phyloP scores from a whole-genome alignment of 2,329 filamentous ascomycete species.

The Fusarium proliferatum region DNA sequence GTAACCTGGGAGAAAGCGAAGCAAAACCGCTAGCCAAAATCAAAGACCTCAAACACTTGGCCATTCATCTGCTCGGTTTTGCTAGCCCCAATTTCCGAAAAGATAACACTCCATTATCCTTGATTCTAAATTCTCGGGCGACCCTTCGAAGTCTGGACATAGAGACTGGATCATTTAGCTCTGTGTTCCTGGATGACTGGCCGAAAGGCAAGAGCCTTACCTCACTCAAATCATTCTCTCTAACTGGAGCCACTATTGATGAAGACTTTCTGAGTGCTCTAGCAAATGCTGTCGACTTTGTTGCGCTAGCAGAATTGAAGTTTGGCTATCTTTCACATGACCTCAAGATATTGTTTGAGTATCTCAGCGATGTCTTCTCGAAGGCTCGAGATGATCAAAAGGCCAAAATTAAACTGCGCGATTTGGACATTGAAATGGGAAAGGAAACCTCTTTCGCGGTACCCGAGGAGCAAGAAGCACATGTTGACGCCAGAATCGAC shows the following conservation, averaged over 20 bases:
- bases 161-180: not conserved
- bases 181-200: not conserved
- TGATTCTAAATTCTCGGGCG: constrained; percentile 29
- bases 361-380: not conserved
- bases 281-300: constrained; percentile 20
- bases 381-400: not conserved
- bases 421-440: not conserved
- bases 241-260: not conserved
- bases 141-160: constrained; percentile 20
- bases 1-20: not conserved
- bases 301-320: constrained; percentile 3
- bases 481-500: not conserved
- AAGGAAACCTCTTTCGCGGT: not conserved
- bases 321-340: not conserved
- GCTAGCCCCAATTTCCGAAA: too few species aligned
- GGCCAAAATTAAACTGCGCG: not conserved
- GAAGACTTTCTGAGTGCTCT: not conserved
- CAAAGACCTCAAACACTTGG: constrained; percentile 30
- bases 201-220: not conserved
- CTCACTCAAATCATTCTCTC: constrained; percentile 14
- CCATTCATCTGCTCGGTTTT: not conserved
- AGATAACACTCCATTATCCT: not conserved
- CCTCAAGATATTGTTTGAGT: not conserved
- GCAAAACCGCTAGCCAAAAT: not conserved
- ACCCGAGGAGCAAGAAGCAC: not conserved